Base-by-base conservation (phyloP, 139 green algal species). In the Astrephomene gubernaculifera region DNA sequence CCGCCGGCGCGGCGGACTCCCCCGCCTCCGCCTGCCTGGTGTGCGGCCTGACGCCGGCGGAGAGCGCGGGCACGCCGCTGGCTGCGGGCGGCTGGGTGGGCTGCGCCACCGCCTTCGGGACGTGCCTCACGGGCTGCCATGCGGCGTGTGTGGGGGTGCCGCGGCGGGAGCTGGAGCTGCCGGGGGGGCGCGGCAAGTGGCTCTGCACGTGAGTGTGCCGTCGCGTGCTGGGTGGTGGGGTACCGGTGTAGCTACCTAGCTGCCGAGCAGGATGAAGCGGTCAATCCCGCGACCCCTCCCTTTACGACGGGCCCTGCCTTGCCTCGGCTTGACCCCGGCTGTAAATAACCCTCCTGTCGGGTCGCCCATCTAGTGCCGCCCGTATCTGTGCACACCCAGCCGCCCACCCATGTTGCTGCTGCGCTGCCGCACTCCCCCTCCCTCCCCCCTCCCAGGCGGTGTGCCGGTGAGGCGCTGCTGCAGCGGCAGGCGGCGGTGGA, bases 401-500 rank as follows among this genome's bases (percentile, higher is more conserved):
- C n/a, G n/a, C n/a, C 49, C 49, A 25, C 65, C 35, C 31, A 21
- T 45, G 35, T 5, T 49, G 3, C 33, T 33, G 35, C 65, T 73
- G 57, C 57, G 38, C 5, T n/a, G n/a, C 61, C 19, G 38, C 5
- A 9, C 29, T 41, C 61, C 29, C 61, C 5, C 19, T 65, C 38
- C 43, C 22, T 4, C 70, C 7, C 27, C 44, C 29, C 25, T 6
- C 31, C 4, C 75, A 82, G 75, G 57, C 25, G 54, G 7, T 82
- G 75, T 57, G 41, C 57, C 38, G 63, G 44, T 27, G 75, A 71
- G 39, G 29, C 43, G 57, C 29, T 71, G 57, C 17, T 19, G 1
- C 75, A 45, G 53, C 54, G 75, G 25, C 57, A 82, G 75, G 75
- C 75, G 36, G 75, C 75, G 4, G 57, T 65, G 39, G 75, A 82